These are phyloP conservation scores for Diplotaxis tenuifolia DNA, from an alignment of 345 rosid species.

Conservation along the genomic window DNA sequence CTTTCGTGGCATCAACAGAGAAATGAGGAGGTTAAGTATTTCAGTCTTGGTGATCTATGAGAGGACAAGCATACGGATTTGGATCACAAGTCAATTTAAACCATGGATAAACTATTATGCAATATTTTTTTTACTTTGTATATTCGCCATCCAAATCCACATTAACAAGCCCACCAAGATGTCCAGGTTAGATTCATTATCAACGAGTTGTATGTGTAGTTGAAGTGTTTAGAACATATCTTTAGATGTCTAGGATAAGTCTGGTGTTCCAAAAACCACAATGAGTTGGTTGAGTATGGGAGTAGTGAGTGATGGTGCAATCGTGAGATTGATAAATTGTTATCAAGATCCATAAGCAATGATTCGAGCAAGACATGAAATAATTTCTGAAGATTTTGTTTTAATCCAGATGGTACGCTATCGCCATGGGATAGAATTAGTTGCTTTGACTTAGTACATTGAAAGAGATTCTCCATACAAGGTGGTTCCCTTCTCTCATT, in stretches of 20 bases:
- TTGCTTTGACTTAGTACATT: slow-evolving; percentile 51
- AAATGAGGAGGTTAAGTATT: slow-evolving; percentile 39
- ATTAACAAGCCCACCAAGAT: slow-evolving; percentile 41
- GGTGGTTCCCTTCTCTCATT: too few species aligned
- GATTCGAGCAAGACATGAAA: slow-evolving; percentile 69
- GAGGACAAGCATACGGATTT: slow-evolving; percentile 60
- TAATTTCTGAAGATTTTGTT: slow-evolving; percentile 58
- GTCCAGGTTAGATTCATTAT: slow-evolving; percentile 46
- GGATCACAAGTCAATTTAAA: slow-evolving; percentile 40
- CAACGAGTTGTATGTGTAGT: not conserved
- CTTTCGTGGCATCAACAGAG: not conserved
- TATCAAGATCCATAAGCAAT: slow-evolving; percentile 36
- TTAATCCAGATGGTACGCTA: slow-evolving; percentile 49
- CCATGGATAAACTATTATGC: slow-evolving; percentile 44
- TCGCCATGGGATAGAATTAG: slow-evolving; percentile 56
- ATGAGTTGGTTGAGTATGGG: slow-evolving; percentile 44
- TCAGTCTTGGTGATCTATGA: slow-evolving; percentile 69
- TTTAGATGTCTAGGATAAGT: not conserved
- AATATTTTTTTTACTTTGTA: slow-evolving; percentile 65
- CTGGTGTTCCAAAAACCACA: slow-evolving; percentile 31
- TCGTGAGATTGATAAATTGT: slow-evolving; percentile 59
- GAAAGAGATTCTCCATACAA: too few species aligned
- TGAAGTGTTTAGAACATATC: not conserved
- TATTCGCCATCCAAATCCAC: slow-evolving; percentile 66
- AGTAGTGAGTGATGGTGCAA: slow-evolving; percentile 62